Base-by-base conservation (phyloP, 2,329 filamentous ascomycete genomes). In the Colletotrichum navitas region DNA sequence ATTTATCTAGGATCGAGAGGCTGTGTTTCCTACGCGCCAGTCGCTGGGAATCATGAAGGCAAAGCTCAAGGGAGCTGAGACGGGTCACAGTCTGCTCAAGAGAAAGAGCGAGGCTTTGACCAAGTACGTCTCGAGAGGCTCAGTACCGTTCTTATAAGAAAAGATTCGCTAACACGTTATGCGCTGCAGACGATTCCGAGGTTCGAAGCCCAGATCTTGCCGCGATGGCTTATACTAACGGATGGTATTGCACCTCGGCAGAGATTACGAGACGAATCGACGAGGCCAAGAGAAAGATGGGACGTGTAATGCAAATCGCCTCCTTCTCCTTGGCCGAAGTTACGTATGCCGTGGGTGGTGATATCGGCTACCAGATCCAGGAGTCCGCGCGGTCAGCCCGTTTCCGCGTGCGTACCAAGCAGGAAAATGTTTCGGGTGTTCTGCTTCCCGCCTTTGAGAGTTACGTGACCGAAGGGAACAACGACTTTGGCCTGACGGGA, bases 271-370 rank as follows among this genome's bases (percentile, higher is more conserved):
- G 91, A 81, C 93, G 96, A 79, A 99, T 99, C 83, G 95, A 99
- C 85, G 96, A 99, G 83, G 96, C 96, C 52, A 99, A 99, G 84
- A 93, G 95, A 77, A 99, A 99, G 86, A 99, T 99, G 95, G 96
- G 96, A 69, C 90, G 95, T 43, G 96, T 99, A 47, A 99, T 99
- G 96, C 95, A 98, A 83, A 97, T 99, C 79, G 96, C 96, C 51
- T 95, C 96, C 56, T 98, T 99, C 84, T 98, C 95, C 54, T 89
- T 99, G 24, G 96, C 96, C 72, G 96, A 98, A 85, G 96, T 99
- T 68, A 97, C 94, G 60, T 99, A 99, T 79, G 96, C 96, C 34
- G 94, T 98, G 36, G 96, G 96, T 74, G 94, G 95, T 78, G 93
- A 97, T 79, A 97, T 99, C 77, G 93, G 93, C 73, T 99, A 97